Evolutionary conservation across 768 basidiomycete genomes (phyloP), one percentile per base, ranked within the genome.

Genomic region (Tylopilus subfusipes): DNA sequence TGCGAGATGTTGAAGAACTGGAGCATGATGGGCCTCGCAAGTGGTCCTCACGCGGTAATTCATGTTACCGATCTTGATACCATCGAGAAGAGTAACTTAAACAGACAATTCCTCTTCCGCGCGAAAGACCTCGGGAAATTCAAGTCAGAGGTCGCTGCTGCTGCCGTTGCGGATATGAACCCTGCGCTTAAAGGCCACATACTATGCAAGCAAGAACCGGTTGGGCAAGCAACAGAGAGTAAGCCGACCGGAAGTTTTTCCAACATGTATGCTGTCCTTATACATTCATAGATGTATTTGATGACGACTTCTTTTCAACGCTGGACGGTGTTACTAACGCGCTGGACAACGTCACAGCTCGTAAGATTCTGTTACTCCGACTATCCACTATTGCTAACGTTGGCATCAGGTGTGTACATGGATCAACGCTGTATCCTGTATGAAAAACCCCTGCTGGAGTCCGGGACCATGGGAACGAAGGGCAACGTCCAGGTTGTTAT

Each of bases 1-100:
- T 99, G 97, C 68, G 97, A 99, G 75, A 98, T 98, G 97, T 75
- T 99, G 64, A 99, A 99, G 79, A 99, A 98, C 73, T 99, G 97
- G 97, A 90, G 91, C 60, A 90, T 98, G 93, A 96, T 98, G 81
- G 97, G 97, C 56, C 76, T 99, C 43, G 95, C 83, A 8, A 82
- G 86, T 29, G 91, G 91, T 12, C 76, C 82, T 16, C 78, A 84
- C 39, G 97, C 91, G 11, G 73, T 79, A 48, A 90, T 99, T 53
- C 85, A 95, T 63, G 92, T 98, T 52, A 98, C 97, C 6, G 97
- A 99, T 71, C 73, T 99, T 63, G 97, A 99, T 71, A 98, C 95
- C 29, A 99, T 99, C 68, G 97, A 99, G 77, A 99, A 99, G 82
- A 94, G 91, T 63, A 99, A 99, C 71, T 73, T 99, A 52, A 99